These are phyloP conservation scores for Nigrospora sphaerica DNA, from an alignment of 2,329 filamentous ascomycete genomes.

Conservation along the genomic window DNA sequence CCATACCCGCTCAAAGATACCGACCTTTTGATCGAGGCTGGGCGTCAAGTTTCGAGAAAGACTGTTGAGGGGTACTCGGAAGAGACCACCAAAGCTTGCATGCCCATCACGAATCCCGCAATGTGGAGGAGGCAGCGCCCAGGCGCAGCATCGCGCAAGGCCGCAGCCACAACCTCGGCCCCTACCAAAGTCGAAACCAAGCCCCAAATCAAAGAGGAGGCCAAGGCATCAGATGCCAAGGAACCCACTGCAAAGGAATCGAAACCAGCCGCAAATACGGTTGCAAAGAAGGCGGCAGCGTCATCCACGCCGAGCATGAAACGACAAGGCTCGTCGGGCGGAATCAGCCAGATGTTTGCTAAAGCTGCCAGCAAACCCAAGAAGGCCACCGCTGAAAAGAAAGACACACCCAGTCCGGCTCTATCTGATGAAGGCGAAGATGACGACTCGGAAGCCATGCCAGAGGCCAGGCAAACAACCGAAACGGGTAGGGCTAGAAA, in stretches of 20 bases:
- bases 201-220: slow-evolving; percentile 23
- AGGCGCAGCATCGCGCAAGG: slow-evolving; percentile 9
- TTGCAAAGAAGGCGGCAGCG: slow-evolving; percentile 30
- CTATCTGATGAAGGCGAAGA: slow-evolving; percentile 26
- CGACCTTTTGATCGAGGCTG: slow-evolving; percentile 63
- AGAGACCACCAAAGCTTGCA: slow-evolving; percentile 55
- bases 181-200: slow-evolving; percentile 14
- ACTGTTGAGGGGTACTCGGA: slow-evolving; percentile 52
- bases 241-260: slow-evolving; percentile 13
- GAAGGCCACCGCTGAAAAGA: slow-evolving; percentile 13
- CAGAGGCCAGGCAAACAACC: slow-evolving; percentile 10
- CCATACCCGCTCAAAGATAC: slow-evolving; percentile 64
- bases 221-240: slow-evolving; percentile 19
- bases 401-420: slow-evolving; percentile 13
- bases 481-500: slow-evolving; percentile 14
- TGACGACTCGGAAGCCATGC: slow-evolving; percentile 18
- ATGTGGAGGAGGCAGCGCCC: slow-evolving; percentile 45
- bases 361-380: slow-evolving; percentile 23
- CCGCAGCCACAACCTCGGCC: slow-evolving; percentile 17
- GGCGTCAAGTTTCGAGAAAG: slow-evolving; percentile 52
- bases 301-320: slow-evolving; percentile 35
- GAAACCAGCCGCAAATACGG: slow-evolving; percentile 17
- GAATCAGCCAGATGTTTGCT: slow-evolving; percentile 26
- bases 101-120: slow-evolving; percentile 67
- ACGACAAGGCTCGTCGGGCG: slow-evolving; percentile 28